These are phyloP conservation scores for Adansonia digitata DNA, from an alignment of 345 rosid species.

Conservation along the genomic window DNA sequence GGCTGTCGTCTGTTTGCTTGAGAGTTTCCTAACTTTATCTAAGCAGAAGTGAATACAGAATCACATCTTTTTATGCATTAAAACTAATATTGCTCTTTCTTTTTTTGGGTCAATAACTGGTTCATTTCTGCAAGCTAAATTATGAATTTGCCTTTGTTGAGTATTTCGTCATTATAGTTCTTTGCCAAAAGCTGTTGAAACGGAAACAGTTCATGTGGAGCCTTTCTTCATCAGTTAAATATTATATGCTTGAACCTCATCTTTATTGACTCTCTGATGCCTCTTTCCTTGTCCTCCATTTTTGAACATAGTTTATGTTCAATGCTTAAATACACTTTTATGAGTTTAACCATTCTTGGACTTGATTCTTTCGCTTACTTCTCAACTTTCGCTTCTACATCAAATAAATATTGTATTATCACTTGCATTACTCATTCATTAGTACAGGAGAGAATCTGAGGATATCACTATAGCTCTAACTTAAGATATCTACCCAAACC, in stretches of 20 bases:
- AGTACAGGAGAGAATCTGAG: neutral
- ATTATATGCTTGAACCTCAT: neutral
- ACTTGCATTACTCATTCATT: neutral
- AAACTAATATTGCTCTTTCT: neutral
- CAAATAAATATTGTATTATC: neutral
- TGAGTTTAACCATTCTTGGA: neutral
- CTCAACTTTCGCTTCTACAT: neutral
- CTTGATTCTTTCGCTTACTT: neutral
- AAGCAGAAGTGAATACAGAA: neutral
- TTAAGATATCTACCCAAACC: neutral
- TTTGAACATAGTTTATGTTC: neutral
- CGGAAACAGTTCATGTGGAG: neutral
- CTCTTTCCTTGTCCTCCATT: neutral
- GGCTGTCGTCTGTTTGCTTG: neutral
- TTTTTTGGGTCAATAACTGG: neutral
- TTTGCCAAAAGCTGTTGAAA: neutral
- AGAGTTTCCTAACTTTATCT: neutral
- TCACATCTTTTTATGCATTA: neutral
- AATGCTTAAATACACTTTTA: neutral
- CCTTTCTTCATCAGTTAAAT: neutral
- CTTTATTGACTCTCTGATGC: neutral
- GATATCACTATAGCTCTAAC: neutral
- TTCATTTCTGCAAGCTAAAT: neutral
- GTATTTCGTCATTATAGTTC: neutral
- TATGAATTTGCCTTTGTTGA: neutral